Evolutionary conservation across 2,329 filamentous ascomycete genomes (phyloP), one percentile per base, ranked within the genome.

Genomic region (Leptosphaerulina australis): DNA sequence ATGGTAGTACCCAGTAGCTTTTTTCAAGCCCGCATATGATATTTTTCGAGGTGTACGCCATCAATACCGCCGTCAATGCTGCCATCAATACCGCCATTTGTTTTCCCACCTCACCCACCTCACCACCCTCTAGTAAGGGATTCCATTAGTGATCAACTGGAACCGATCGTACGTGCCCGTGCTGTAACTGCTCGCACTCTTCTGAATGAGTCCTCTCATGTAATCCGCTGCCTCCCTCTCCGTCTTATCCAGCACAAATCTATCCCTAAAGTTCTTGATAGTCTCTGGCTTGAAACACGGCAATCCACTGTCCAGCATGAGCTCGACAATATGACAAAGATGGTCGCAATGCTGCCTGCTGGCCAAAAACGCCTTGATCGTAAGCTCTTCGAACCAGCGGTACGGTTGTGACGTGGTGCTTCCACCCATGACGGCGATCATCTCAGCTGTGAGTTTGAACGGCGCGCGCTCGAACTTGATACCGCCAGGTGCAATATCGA

Each of bases 341-440:
- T 96, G 94, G 65, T 94, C 89, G 55, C 87, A 87, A 71, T 97
- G 90, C 59, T 89, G 91, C 9, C 94, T 82, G 29, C 86, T 87
- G 4, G 92, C 93, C 31, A 99, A 79, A 81, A 97, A 99, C 1
- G 92, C 88, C 77, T 99, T 99, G 70, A 99, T 83, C 66, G 91
- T 95, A 29, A 99, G 83, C 70, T 97, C 93, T 75, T 99, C 94
- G 65, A 99, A 99, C 84, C 90, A 94, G 59, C 87, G 87, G 79
- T 96, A 99, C 11, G 91, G 81, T 73, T 97, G 93, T 43, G 92
- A 89, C 31, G 88, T 86, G 3, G 85, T 88, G 45, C 72, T 66
- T 38, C 92, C 92, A 44, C 94, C 93, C 93, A 99, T 97, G 63
- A 99, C 94, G n/a, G 92, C 90, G 52, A 99, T 83, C 95, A 99